Conservation (phyloP, 2,329 filamentous ascomycete genomes). For the Talaromyces funiculosus region DNA sequence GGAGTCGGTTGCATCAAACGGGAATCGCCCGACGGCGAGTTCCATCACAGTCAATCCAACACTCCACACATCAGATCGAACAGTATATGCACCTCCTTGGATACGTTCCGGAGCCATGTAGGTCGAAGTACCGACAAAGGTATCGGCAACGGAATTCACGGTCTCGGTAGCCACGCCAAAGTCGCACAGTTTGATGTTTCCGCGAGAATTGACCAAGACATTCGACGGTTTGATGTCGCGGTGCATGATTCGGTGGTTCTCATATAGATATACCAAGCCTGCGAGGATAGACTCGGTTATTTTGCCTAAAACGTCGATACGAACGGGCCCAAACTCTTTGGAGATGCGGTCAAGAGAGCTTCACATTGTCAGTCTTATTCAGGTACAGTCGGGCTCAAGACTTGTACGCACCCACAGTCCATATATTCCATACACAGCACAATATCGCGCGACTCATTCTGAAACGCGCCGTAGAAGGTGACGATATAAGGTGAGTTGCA, state of each 20-base stretch:
- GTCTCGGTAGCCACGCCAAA: constrained; percentile 98
- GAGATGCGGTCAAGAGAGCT: constrained; percentile 92
- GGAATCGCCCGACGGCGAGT: constrained; percentile 93
- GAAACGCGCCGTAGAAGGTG: constrained; percentile 93
- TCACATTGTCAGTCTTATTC: constrained; percentile 18
- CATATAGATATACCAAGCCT: constrained; percentile 90
- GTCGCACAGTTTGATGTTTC: constrained; percentile 94
- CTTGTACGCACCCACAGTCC: constrained; percentile 79
- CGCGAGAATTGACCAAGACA: constrained; percentile 88
- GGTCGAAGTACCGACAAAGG: constrained; percentile 95
- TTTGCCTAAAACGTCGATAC: constrained; percentile 94
- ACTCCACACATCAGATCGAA: constrained; percentile 99
- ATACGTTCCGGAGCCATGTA: constrained; percentile 99
- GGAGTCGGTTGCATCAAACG: constrained; percentile 78
- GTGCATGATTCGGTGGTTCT: constrained; percentile 96
- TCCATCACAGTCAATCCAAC: constrained; percentile 95
- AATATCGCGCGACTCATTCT: constrained; percentile 94
- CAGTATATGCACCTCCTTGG: constrained; percentile 92
- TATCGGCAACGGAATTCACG: constrained; percentile 96
- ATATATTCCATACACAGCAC: constrained; percentile 99
- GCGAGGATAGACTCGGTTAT: constrained; percentile 94
- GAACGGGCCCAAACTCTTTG: constrained; percentile 87
- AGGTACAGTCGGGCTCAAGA: not conserved
- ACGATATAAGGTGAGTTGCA: constrained; percentile 97
- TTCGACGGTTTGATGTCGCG: constrained; percentile 98